Conservation (phyloP, 2,329 filamentous ascomycete genomes). For the Ascomycota sp. region DNA sequence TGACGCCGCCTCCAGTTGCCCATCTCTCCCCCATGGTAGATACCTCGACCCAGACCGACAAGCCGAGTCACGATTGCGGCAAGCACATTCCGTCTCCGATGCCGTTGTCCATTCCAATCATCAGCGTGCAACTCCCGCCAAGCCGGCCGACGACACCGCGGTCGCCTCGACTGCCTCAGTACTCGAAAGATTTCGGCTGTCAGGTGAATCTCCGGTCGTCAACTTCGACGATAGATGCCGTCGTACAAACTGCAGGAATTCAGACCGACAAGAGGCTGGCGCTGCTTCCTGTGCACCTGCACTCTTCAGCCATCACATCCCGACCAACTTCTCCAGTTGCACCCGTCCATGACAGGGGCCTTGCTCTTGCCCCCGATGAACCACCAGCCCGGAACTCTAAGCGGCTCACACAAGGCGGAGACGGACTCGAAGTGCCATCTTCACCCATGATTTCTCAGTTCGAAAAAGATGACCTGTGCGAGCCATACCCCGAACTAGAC, state of each 20-base stretch:
- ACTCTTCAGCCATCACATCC: constrained; percentile 55
- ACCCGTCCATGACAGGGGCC: constrained; percentile 16
- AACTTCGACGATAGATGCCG: constrained; percentile 11
- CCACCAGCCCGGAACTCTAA: constrained; percentile 40
- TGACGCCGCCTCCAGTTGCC: constrained; percentile 18
- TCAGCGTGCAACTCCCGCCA: constrained; percentile 74
- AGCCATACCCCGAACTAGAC: constrained; percentile 60
- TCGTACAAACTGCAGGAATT: constrained; percentile 78
- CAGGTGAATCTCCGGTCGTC: constrained; percentile 42
- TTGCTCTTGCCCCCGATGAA: constrained; percentile 30
- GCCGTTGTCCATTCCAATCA: constrained; percentile 51
- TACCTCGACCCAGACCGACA: constrained; percentile 40
- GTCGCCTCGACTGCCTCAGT: constrained; percentile 55
- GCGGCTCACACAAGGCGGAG: constrained; percentile 26
- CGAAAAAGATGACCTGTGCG: constrained; percentile 24
- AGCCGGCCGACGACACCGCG: constrained; percentile 66
- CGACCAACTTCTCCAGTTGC: constrained; percentile 32
- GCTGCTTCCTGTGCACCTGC: constrained; percentile 55
- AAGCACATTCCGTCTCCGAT: constrained; percentile 14
- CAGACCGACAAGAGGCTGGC: constrained; percentile 59
- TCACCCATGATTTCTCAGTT: constrained; percentile 20
- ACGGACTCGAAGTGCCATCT: constrained; percentile 26
- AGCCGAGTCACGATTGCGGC: constrained; percentile 4
- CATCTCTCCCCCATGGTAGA: constrained; percentile 23
- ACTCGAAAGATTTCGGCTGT: constrained; percentile 63